Evolutionary conservation across 495 filamentous ascomycete species (phyloP), one percentile per base, ranked within the genome.

Genomic region (Hyaloscypha bicolor): DNA sequence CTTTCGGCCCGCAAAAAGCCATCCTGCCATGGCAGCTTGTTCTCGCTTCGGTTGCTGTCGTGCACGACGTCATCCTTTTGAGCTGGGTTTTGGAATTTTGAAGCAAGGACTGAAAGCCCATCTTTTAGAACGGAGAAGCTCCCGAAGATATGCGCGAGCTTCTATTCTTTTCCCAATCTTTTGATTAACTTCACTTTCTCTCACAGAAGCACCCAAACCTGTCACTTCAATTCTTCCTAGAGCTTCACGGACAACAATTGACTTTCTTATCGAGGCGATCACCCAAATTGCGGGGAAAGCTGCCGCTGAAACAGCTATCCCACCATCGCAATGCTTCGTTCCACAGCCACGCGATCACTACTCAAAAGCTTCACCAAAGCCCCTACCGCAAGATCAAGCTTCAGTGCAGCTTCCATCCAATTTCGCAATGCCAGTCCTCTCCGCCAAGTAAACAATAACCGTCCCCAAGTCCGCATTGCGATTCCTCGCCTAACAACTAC

Each of bases 261-360:
- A 57, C 67, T 22, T 37, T 62, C 12, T 31, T 33, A 33, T 25
- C 35, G 48, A 62, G 33, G 21, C 33, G 19, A 42, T 35, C 32
- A 1, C 25, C 55, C 39, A 56, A 55, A 68, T 67, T 70, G 71
- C 71, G 65, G 68, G 71, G 68, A 70, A 73, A 63, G 64, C 69
- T 55, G 42, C 37, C 52, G 32, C 33, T 58, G 42, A 64, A 53
- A 62, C 56, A 64, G 56, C 25, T 68, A 60, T 71, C 56, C 35
- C 32, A 66, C 33, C 53, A 56, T 2, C 58, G 74, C 39, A 48
- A 81, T 81, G 79, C 66, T 81, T 64, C 78, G 78, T 57, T 73
- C 71, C 67, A 72, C 72, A 42, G 37, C 73, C 63, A 60, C 79
- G 25, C 75, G 76, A 68, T 74, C 71, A 60, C 56, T 77, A 16